Evolutionary conservation across 257 asterid genomes (phyloP), one percentile per base, ranked within the genome.

Genomic region (Solanum chaucha): DNA sequence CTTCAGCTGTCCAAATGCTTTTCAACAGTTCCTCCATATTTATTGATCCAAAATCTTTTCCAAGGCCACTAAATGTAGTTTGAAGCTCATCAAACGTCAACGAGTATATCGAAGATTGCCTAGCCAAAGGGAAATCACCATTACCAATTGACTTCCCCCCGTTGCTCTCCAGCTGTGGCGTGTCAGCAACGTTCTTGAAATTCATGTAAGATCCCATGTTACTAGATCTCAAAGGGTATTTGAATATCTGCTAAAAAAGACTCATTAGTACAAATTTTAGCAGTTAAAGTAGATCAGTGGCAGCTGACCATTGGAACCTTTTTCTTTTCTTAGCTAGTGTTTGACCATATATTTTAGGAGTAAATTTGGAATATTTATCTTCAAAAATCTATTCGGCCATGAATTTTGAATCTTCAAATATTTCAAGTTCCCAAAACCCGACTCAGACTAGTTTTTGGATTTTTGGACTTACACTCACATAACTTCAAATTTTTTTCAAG

Each of bases 1-100:
- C 99, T 88, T 96, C 99, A 44, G 96, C 97, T 20, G 96, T 91
- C 98, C 98, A 95, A 77, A 96, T 93, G 91, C 91, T 96, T 92
- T 96, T 96, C 40, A 96, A 51, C 11, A 96, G 95, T 34, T 96
- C 99, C 91, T 96, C 99, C 98, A 96, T 95, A 86, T 96, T 96
- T 96, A 96, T 93, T 9, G 98, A 95, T 35, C 99, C 99, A 38
- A 94, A 94, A 72, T 96, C 98, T 92, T 91, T 96, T 38, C 98
- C 98, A 9, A 92, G 78, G 58, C 94, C 98, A 87, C 98, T 94
- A 92, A 92, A 82, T n/a, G 98, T 88, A 72, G 64, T 92, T 90
- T 96, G 99, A 86, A 96, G 93, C 93, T 96, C 98, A 84, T 95
- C 99, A 83, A 96, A 94, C 2, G 99, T 96, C 88, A 96, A 89